Evolutionary conservation across 495 filamentous ascomycete genomes (phyloP).

Genomic region (Neurospora sublineolata): DNA sequence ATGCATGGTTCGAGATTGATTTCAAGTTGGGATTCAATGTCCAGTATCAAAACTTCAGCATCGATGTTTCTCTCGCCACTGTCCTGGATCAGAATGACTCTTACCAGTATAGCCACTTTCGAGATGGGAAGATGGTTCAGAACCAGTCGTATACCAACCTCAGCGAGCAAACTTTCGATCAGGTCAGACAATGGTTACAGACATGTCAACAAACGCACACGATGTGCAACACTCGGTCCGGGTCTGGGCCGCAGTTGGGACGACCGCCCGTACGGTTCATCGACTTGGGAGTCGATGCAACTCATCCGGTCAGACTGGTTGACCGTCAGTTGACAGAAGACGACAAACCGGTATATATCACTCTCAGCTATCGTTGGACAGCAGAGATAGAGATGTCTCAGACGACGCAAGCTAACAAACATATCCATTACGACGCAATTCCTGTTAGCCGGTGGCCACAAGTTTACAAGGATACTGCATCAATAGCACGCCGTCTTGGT

Average conservation of each 20-base stretch:
- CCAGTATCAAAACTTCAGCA: not conserved
- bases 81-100: not conserved
- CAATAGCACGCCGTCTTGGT: not conserved
- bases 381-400: not conserved
- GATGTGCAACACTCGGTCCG: not conserved
- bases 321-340: not conserved
- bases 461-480: not conserved
- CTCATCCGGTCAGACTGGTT: not conserved
- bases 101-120: not conserved
- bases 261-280: not conserved
- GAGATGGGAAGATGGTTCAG: not conserved
- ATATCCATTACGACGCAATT: not conserved
- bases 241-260: not conserved
- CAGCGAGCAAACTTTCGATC: not conserved
- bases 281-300: not conserved
- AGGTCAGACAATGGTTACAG: not conserved
- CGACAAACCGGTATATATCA: not conserved
- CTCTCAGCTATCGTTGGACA: not conserved
- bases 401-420: not conserved
- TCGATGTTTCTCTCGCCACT: not conserved
- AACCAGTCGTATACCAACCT: not conserved
- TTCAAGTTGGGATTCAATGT: not conserved
- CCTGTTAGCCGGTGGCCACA: not conserved
- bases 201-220: not conserved
- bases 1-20: not conserved